Conservation (phyloP, 192 early-diverging fungal genomes). For the Coemansia sp. region DNA sequence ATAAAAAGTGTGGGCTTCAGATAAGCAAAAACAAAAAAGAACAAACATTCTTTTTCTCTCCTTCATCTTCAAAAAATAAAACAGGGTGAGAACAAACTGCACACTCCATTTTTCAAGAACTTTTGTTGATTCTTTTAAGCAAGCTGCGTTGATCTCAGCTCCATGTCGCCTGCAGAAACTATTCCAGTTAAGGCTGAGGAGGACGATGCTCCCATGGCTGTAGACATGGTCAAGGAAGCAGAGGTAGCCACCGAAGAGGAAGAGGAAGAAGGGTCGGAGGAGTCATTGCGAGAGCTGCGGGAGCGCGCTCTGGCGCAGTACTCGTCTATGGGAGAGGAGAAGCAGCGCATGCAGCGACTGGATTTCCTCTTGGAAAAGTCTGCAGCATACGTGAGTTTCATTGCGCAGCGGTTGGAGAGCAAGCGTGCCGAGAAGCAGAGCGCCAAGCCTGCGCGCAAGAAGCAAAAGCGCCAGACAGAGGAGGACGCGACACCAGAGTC, state of each 20-base stretch:
- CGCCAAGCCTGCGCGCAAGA: constrained; percentile 5
- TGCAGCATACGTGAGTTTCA: constrained; percentile 74
- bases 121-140: too few species aligned
- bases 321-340: constrained; percentile 55
- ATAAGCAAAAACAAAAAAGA: too few species aligned
- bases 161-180: too few species aligned
- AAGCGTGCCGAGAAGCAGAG: constrained; percentile 69
- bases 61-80: too few species aligned
- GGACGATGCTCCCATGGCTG: not conserved
- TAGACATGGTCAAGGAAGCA: not conserved
- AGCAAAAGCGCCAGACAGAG: not conserved
- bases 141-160: too few species aligned
- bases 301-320: constrained; percentile 66
- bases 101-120: too few species aligned
- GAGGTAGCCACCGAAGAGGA: not conserved
- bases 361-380: constrained; percentile 82
- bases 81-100: too few species aligned
- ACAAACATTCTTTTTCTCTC: too few species aligned
- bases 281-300: constrained; percentile 37
- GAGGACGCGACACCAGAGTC: not conserved
- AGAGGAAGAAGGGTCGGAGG: constrained; percentile 11
- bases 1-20: too few species aligned
- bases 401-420: constrained; percentile 71
- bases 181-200: too few species aligned
- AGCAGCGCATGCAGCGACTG: constrained; percentile 69